A percentile compares a stretch with the other conserved stretches of the same genome.
Conservation (phyloP, 163 green algal species). For the Scenedesmus sp. region DNA sequence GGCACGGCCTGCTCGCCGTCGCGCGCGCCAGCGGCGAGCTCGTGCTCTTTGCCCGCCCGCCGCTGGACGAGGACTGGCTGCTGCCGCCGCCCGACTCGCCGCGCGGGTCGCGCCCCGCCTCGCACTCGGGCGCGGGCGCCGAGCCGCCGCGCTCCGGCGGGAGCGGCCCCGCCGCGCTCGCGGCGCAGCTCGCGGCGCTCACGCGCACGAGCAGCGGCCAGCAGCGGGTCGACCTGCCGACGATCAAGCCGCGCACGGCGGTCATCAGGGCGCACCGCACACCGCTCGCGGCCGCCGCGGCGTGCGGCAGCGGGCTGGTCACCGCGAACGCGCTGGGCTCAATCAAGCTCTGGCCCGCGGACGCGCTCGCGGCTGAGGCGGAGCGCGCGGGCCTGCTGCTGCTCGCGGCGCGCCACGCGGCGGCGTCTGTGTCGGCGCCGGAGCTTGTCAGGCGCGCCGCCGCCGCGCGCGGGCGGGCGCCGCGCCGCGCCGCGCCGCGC, state of each 20-base stretch:
- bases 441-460: too few species aligned
- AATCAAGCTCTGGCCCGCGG: slow-evolving; percentile 57
- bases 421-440: too few species aligned
- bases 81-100: too few species aligned
- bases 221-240: background rate
- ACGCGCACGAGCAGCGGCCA: background rate
- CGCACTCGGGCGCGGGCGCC: background rate
- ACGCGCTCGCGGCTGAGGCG: slow-evolving; percentile 50
- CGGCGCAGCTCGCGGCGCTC: background rate
- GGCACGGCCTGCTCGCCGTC: slow-evolving; percentile 42
- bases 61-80: slow-evolving; percentile 35
- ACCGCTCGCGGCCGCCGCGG: slow-evolving; percentile 6
- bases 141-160: background rate
- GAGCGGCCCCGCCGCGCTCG: background rate
- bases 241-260: slow-evolving; percentile 10
- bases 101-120: background rate
- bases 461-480: too few species aligned
- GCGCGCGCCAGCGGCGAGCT: slow-evolving; percentile 58
- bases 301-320: slow-evolving; percentile 7
- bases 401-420: too few species aligned
- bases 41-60: slow-evolving; percentile 48
- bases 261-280: slow-evolving; percentile 28
- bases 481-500: too few species aligned
- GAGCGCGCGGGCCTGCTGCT: slow-evolving; percentile 43
- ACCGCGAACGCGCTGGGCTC: slow-evolving; percentile 49